Conservation (phyloP, 2,329 filamentous ascomycete genomes). For the Talaromyces sp. region DNA sequence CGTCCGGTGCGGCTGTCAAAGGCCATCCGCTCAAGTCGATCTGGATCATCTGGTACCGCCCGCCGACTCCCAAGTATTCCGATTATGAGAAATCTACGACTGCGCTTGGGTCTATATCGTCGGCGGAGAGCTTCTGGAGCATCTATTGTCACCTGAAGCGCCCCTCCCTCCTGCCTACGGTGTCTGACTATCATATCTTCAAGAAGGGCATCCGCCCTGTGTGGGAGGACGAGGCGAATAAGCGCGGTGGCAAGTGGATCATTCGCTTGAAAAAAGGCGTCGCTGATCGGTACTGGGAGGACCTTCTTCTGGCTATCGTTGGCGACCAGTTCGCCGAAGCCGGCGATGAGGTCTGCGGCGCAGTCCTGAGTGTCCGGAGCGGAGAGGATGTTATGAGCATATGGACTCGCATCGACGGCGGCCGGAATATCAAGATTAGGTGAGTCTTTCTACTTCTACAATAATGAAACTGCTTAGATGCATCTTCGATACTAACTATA, state of each 20-base stretch:
- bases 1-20: conserved; percentile 24
- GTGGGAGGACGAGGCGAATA: conserved; percentile 98
- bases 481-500: conserved; percentile 18
- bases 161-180: conserved; percentile 79
- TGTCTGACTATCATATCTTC: conserved; percentile 97
- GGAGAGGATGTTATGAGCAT: conserved; percentile 97
- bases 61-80: conserved; percentile 92
- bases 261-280: conserved; percentile 96
- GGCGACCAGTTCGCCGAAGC: conserved; percentile 93
- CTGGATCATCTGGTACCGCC: conserved; percentile 97
- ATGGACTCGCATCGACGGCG: conserved; percentile 91
- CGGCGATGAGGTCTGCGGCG: conserved; percentile 88
- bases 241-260: conserved; percentile 94
- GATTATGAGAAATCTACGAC: conserved; percentile 98
- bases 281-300: conserved; percentile 94
- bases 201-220: conserved; percentile 94
- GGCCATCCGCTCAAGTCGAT: conserved; percentile 69
- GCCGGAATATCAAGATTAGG: conserved; percentile 93
- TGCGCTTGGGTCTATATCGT: conserved; percentile 73
- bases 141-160: conserved; percentile 86
- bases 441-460: conserved; percentile 35
- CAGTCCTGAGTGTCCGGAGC: conserved; percentile 87
- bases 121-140: conserved; percentile 85
- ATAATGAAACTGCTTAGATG: neutral
- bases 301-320: conserved; percentile 81